Evolutionary conservation across 495 filamentous ascomycete species (phyloP).

Genomic region (Lasiosphaeria hispida): DNA sequence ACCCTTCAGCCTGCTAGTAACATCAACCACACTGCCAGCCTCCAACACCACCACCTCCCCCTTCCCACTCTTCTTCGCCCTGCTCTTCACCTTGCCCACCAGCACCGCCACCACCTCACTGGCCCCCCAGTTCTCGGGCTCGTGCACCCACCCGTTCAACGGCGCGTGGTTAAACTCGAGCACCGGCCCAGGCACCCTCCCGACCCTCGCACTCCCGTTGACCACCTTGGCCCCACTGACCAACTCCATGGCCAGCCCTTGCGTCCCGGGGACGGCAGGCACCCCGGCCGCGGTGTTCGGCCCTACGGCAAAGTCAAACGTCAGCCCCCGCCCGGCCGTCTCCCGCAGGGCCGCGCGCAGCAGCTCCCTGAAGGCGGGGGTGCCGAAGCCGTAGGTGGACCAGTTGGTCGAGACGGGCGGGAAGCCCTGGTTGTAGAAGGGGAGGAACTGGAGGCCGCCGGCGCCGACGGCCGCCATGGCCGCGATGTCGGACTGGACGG

Average conservation of each 20-base stretch:
- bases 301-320: constrained; percentile 50
- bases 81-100: constrained; percentile 24
- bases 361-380: constrained; percentile 38
- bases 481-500: constrained; percentile 21
- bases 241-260: constrained; percentile 40
- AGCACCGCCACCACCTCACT: constrained; percentile 36
- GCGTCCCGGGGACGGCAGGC: constrained; percentile 35
- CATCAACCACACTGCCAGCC: constrained; percentile 12
- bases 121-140: constrained; percentile 37
- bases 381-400: constrained; percentile 49
- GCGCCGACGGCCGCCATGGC: constrained; percentile 15
- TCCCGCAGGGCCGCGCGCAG: constrained; percentile 38
- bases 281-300: constrained; percentile 50
- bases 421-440: constrained; percentile 33
- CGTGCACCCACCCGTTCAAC: constrained; percentile 30
- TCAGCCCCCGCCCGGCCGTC: constrained; percentile 37
- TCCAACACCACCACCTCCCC: constrained; percentile 1
- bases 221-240: constrained; percentile 16
- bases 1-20: constrained; percentile 9
- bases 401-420: constrained; percentile 37
- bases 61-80: not conserved
- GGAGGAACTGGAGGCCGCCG: constrained; percentile 32
- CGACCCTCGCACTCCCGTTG: not conserved
- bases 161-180: constrained; percentile 25
- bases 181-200: constrained; percentile 5